Evolutionary conservation across 257 asterid species (phyloP).

Genomic region (Voacanga thouarsii): DNA sequence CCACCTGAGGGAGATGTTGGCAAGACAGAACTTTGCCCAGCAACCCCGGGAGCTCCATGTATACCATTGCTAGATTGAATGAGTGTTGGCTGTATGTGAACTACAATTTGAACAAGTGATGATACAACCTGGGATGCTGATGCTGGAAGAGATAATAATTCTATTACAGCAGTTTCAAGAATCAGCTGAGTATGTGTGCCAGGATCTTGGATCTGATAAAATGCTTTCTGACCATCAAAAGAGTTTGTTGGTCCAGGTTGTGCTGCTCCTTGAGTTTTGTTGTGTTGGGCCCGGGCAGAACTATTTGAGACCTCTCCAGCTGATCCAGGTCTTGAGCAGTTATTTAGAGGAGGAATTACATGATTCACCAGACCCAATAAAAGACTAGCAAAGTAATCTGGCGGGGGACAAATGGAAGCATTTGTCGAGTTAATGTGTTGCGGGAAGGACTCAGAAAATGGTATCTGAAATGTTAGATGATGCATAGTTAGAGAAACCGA

Average conservation of each 20-base stretch:
- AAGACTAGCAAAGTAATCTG: slow-evolving; percentile 89
- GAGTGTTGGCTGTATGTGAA: slow-evolving; percentile 90
- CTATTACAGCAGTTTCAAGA: slow-evolving; percentile 96
- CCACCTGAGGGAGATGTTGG: slow-evolving; percentile 99
- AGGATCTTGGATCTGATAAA: slow-evolving; percentile 94
- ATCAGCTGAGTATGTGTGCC: slow-evolving; percentile 90
- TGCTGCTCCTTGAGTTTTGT: slow-evolving; percentile 54
- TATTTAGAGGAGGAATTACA: slow-evolving; percentile 81
- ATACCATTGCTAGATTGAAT: slow-evolving; percentile 85
- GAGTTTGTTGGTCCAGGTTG: slow-evolving; percentile 54
- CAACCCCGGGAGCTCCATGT: slow-evolving; percentile 44
- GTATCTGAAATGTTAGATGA: slow-evolving; percentile 51
- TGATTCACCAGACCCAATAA: slow-evolving; percentile 82
- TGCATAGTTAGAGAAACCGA: slow-evolving; percentile 17
- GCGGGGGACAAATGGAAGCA: slow-evolving; percentile 75
- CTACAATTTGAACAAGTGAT: slow-evolving; percentile 90
- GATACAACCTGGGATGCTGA: slow-evolving; percentile 74
- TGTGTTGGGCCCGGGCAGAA: slow-evolving; percentile 45
- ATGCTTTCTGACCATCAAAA: slow-evolving; percentile 78
- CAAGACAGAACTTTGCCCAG: slow-evolving; percentile 70
- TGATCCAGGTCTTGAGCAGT: slow-evolving; percentile 54
- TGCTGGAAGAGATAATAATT: slow-evolving; percentile 85
- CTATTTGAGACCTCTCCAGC: slow-evolving; percentile 49
- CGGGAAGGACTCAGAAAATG: slow-evolving; percentile 93
- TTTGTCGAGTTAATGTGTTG: slow-evolving; percentile 80